Evolutionary conservation across 192 early-diverging fungal genomes (phyloP), one percentile per base, ranked within the genome.

Genomic region (Glomus cerebriforme): DNA sequence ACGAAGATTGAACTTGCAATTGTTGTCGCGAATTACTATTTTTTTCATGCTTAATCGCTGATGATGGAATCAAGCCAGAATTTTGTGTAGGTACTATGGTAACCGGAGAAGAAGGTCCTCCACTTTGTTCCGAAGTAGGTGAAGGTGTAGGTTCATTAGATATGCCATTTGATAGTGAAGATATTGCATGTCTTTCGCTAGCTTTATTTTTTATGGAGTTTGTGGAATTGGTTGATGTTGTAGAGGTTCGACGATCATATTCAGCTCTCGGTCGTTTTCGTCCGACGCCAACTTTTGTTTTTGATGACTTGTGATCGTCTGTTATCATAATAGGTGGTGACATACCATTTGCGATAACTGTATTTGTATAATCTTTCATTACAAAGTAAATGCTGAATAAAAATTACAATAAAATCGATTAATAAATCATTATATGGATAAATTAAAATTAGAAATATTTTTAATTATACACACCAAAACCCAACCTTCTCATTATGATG

Each of bases 311-410:
- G 89, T 98, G 97, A 85, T 98, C 97, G 79, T 98, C 97, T 7
- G 97, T 98, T 82, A 98, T 97, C 91, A 97, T 92, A 69, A 98
- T 97, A 10, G 97, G 95, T 7, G 96, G 92, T 26, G 96, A 95
- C 49, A 94, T 83, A 27, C 94, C 95, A 12, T 87, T 88, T 12
- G 96, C 96, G 35, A 97, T 82, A 45, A 93, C 82, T 17, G 82
- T 79, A 77, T 88, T 88, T 69, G 83, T 82, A 64, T 88, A 77
- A 81, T 98, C 94, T 26, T 87, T 85, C 74, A 96, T 88, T 34
- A 89, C 87, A 81, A 97, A 93, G 78, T 93, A 93, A 63, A 98
- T 87, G 79, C 89, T 85, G 60, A 22, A 69, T 60, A 26, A 45
- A 68, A 19, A 73, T 47, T 43, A 31, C n/a, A n/a, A n/a, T 39